Percentiles rank a stretch among this genome's conserved stretches.
These are phyloP conservation scores for Grigorovia yakushimaensis DNA, from an alignment of 805 yeast genomes.

Conservation along the genomic window DNA sequence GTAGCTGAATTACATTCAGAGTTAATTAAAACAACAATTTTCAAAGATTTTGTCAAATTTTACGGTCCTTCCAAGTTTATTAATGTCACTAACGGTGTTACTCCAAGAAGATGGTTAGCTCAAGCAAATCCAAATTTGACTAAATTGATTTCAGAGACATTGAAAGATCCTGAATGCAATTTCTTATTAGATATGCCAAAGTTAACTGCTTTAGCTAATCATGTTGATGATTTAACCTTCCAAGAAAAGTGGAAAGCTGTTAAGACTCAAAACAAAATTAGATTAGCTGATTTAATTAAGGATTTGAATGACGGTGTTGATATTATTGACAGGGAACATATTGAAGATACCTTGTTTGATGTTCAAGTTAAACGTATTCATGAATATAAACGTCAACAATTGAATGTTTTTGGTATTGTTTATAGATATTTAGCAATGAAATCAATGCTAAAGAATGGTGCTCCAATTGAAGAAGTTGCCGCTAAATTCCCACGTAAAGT, in stretches of 20 bases:
- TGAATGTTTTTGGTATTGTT: constrained; percentile 84
- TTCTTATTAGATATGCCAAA: constrained; percentile 58
- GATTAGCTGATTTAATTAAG: constrained; percentile 59
- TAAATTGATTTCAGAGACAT: constrained; percentile 57
- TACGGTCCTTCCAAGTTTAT: constrained; percentile 79
- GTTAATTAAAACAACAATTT: constrained; percentile 77
- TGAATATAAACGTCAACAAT: constrained; percentile 91
- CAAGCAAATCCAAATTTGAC: constrained; percentile 85
- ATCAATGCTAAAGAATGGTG: constrained; percentile 29
- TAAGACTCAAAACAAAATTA: constrained; percentile 58
- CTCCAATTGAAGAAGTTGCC: constrained; percentile 52
- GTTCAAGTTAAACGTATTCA: constrained; percentile 92
- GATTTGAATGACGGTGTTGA: constrained; percentile 43
- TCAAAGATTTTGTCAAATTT: constrained; percentile 77
- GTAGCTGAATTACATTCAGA: constrained; percentile 94
- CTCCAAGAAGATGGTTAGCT: constrained; percentile 93
- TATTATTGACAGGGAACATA: constrained; percentile 46
- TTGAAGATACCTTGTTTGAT: constrained; percentile 66
- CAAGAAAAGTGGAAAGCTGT: constrained; percentile 60
- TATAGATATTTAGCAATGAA: constrained; percentile 73
- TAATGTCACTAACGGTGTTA: constrained; percentile 89
- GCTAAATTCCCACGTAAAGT: constrained; percentile 62
- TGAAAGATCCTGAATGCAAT: constrained; percentile 50
- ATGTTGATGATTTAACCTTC: constrained; percentile 59
- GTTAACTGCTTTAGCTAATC: constrained; percentile 58